These are phyloP conservation scores for Diutina sp. DNA, from an alignment of 1,139 yeast genomes.

Conservation along the genomic window DNA sequence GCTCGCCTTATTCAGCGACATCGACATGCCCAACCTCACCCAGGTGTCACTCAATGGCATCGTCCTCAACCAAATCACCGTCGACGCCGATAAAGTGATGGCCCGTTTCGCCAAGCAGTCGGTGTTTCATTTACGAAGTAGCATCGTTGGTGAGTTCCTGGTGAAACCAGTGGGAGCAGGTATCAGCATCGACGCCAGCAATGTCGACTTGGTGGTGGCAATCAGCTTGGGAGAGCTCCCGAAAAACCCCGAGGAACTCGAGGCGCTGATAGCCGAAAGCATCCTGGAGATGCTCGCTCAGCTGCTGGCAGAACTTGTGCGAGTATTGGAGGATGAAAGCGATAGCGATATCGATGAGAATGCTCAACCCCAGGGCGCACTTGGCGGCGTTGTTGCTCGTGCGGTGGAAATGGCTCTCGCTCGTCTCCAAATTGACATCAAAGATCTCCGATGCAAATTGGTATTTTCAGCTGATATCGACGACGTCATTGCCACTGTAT, in stretches of 20 bases:
- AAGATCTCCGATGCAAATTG: slow-evolving; percentile 31
- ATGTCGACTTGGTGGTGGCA: slow-evolving; percentile 45
- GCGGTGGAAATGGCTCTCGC: slow-evolving; percentile 64
- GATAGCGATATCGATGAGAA: slow-evolving; percentile 4
- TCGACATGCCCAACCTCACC: slow-evolving; percentile 70
- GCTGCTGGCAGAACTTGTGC: slow-evolving; percentile 53
- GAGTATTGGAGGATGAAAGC: slow-evolving; percentile 20
- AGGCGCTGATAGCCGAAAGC: slow-evolving; percentile 4
- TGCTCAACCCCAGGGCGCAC: slow-evolving; percentile 9
- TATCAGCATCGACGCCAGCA: slow-evolving; percentile 45
- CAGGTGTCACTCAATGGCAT: slow-evolving; percentile 51
- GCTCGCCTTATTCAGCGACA: slow-evolving; percentile 69
- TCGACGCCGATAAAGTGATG: slow-evolving; percentile 57
- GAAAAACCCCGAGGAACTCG: slow-evolving; percentile 14
- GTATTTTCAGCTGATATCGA: slow-evolving; percentile 30
- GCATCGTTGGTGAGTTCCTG: slow-evolving; percentile 42
- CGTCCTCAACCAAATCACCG: slow-evolving; percentile 45
- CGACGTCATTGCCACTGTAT: slow-evolving; percentile 31
- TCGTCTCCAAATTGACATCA: slow-evolving; percentile 38
- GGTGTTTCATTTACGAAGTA: slow-evolving; percentile 52
- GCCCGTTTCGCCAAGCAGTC: slow-evolving; percentile 34
- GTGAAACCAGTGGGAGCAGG: slow-evolving; percentile 48
- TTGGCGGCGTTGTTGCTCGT: slow-evolving; percentile 44
- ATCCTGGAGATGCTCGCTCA: slow-evolving; percentile 41
- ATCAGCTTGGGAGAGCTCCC: slow-evolving; percentile 20